Percentiles rank a stretch among this genome's conserved stretches.
phyloP scores from a whole-genome alignment of 1,284 basidiomycete genomes.

The Moesziomyces parantarcticus region DNA sequence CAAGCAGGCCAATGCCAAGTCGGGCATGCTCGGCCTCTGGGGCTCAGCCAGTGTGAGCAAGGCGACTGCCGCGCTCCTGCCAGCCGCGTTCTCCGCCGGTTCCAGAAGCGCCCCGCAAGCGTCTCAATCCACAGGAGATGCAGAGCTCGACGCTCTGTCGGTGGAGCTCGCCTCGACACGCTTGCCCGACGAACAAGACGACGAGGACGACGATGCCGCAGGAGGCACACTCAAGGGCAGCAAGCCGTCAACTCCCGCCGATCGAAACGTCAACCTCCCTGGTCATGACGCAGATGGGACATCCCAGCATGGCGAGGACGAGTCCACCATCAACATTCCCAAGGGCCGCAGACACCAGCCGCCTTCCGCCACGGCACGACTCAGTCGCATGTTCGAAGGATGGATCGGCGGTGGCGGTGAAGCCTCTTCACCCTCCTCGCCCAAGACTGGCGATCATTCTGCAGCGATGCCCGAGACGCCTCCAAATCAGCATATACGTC shows the following conservation, averaged over 20 bases:
- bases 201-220: slow-evolving; percentile 34
- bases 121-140: slow-evolving; percentile 33
- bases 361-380: slow-evolving; percentile 47
- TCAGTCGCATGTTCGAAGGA: slow-evolving; percentile 61
- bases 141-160: slow-evolving; percentile 43
- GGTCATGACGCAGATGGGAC: neutral
- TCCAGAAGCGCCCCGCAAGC: slow-evolving; percentile 6
- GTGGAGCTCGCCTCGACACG: slow-evolving; percentile 22
- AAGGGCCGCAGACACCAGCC: slow-evolving; percentile 35
- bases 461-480: slow-evolving; percentile 32
- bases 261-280: neutral
- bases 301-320: neutral
- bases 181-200: slow-evolving; percentile 5
- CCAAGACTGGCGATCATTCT: neutral
- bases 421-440: slow-evolving; percentile 27
- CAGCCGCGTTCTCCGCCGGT: slow-evolving; percentile 13
- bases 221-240: slow-evolving; percentile 39
- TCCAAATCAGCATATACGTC: slow-evolving; percentile 14
- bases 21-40: slow-evolving; percentile 52
- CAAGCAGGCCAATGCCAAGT: slow-evolving; percentile 14
- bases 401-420: slow-evolving; percentile 46
- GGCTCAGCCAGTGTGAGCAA: slow-evolving; percentile 40
- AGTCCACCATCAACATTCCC: slow-evolving; percentile 18
- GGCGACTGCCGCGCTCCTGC: slow-evolving; percentile 35
- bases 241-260: slow-evolving; percentile 28